Conservation (phyloP, 2,329 filamentous ascomycete species). For the Ophiostoma pallidulum region DNA sequence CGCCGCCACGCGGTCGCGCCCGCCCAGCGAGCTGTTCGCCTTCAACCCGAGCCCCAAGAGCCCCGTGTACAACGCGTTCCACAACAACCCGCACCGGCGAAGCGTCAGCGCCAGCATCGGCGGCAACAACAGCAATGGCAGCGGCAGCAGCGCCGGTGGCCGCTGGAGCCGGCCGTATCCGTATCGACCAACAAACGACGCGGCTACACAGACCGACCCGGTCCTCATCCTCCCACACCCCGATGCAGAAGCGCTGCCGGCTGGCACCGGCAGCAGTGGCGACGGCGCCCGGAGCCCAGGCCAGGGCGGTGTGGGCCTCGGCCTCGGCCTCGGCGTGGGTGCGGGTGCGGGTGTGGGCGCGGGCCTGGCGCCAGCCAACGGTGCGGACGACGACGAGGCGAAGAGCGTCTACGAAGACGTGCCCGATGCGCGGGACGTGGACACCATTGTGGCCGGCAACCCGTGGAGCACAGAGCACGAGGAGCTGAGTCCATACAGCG, state of each 20-base stretch:
- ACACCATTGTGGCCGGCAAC: not conserved
- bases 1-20: conserved; percentile 26
- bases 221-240: conserved; percentile 8
- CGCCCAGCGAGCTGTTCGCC: conserved; percentile 28
- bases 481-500: not conserved
- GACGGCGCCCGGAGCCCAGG: not conserved
- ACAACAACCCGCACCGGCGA: conserved; percentile 26
- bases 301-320: not conserved
- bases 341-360: not conserved
- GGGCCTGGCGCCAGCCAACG: not conserved
- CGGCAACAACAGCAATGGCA: not conserved
- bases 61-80: conserved; percentile 20
- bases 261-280: not conserved
- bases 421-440: not conserved
- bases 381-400: not conserved
- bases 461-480: conserved; percentile 6
- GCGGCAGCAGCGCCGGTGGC: not conserved
- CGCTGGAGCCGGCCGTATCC: not conserved
- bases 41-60: conserved; percentile 28
- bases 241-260: not conserved
- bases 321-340: no score
- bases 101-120: not conserved
- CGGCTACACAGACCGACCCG: conserved; percentile 9
- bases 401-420: conserved; percentile 13
- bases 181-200: conserved; percentile 3